Conservation (phyloP, 305 asterid species). For the Fraxinus platypoda region DNA sequence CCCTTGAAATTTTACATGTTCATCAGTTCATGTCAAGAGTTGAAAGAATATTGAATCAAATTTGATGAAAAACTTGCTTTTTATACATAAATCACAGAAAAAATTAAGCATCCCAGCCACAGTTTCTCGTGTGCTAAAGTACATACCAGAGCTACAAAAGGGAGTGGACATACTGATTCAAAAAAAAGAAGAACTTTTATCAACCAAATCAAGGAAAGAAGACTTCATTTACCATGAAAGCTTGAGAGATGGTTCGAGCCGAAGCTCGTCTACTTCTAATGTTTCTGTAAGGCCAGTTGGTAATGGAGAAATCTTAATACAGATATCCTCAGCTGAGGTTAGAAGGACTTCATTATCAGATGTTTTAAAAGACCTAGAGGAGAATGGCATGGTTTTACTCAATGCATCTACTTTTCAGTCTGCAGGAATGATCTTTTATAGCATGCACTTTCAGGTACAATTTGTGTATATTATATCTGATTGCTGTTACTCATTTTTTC, state of each 20-base stretch:
- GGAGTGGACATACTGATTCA: conserved; percentile 18
- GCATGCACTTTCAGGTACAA: conserved; percentile 26
- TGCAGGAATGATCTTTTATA: conserved; percentile 19
- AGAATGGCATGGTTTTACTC: conserved; percentile 17
- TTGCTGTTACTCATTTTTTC: background rate
- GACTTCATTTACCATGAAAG: background rate
- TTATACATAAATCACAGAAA: conserved; percentile 4
- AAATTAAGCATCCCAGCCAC: conserved; percentile 29
- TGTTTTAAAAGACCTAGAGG: conserved; percentile 15
- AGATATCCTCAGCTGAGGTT: conserved; percentile 6
- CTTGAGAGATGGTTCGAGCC: background rate
- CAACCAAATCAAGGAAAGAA: background rate
- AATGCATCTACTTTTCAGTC: conserved; percentile 25
- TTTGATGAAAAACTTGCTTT: background rate
- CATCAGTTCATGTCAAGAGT: background rate
- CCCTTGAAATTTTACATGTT: background rate
- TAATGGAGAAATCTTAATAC: conserved; percentile 16
- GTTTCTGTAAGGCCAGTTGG: conserved; percentile 8
- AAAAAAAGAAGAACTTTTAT: conserved; percentile 11
- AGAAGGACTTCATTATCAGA: conserved; percentile 18
- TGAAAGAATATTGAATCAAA: background rate
- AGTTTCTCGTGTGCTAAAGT: conserved; percentile 20
- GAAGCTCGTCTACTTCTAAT: background rate
- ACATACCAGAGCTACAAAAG: conserved; percentile 30
- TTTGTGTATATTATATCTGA: background rate